Evolutionary conservation across 2,329 filamentous ascomycete species (phyloP).

Genomic region (Berkeleyomyces basicola): DNA sequence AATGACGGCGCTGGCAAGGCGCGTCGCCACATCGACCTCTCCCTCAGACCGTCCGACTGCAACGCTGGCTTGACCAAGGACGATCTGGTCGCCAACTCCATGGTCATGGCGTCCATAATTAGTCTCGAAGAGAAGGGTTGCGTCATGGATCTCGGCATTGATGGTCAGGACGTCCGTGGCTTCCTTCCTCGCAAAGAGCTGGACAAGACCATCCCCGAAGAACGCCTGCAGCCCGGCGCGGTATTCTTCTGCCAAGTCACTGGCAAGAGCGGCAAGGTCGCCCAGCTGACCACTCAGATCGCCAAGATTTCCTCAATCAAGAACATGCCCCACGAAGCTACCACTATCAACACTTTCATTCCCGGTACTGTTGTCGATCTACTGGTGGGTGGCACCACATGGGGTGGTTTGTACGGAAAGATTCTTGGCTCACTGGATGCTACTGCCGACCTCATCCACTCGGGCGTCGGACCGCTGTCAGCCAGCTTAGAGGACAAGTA

Average conservation of each 20-base stretch:
- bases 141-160: slow-evolving; percentile 78
- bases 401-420: slow-evolving; percentile 69
- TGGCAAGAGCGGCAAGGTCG: slow-evolving; percentile 63
- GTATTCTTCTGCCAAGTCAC: slow-evolving; percentile 73
- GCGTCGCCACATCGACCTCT: slow-evolving; percentile 74
- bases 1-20: slow-evolving; percentile 39
- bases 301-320: slow-evolving; percentile 51
- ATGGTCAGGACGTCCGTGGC: slow-evolving; percentile 50
- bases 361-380: slow-evolving; percentile 84
- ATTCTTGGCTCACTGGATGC: slow-evolving; percentile 83
- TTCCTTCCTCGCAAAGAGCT: slow-evolving; percentile 80
- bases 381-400: slow-evolving; percentile 58
- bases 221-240: slow-evolving; percentile 61
- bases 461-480: slow-evolving; percentile 53
- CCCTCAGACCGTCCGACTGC: slow-evolving; percentile 59
- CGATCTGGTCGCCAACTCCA: slow-evolving; percentile 57
- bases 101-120: slow-evolving; percentile 70
- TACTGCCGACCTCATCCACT: slow-evolving; percentile 81
- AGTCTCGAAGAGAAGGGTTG: slow-evolving; percentile 95
- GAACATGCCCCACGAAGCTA: slow-evolving; percentile 54
- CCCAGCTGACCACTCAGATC: slow-evolving; percentile 66
- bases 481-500: slow-evolving; percentile 60
- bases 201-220: slow-evolving; percentile 45
- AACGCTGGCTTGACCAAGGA: slow-evolving; percentile 60
- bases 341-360: slow-evolving; percentile 76